Evolutionary conservation across 306 rosid species (phyloP).

Genomic region (Casuarina equisetifolia): DNA sequence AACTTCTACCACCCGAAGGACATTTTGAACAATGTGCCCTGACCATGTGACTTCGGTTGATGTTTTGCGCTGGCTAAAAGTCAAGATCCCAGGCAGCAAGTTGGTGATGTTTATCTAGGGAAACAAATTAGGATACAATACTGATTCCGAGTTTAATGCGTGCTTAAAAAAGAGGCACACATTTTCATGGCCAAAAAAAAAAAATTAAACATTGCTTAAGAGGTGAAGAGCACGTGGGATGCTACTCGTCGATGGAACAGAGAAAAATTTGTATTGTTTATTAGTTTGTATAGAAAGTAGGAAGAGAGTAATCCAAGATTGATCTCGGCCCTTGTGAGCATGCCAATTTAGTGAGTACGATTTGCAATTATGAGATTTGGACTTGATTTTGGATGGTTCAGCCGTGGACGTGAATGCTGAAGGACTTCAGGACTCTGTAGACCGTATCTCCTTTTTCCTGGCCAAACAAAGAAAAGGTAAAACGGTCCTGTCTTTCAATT

Average conservation of each 20-base stretch:
- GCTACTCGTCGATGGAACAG: slow-evolving; percentile 50
- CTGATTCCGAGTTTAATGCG: neutral
- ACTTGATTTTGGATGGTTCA: slow-evolving; percentile 30
- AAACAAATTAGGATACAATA: neutral
- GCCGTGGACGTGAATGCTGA: slow-evolving; percentile 18
- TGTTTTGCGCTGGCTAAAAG: slow-evolving; percentile 1
- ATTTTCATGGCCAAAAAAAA: slow-evolving; percentile 39
- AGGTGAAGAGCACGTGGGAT: slow-evolving; percentile 60
- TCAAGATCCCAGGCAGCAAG: slow-evolving; percentile 25
- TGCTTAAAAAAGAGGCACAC: slow-evolving; percentile 33
- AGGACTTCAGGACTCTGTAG: neutral
- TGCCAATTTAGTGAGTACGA: slow-evolving; percentile 14
- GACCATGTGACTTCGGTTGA: slow-evolving; percentile 1
- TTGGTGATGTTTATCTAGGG: slow-evolving; percentile 14
- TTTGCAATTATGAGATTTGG: slow-evolving; percentile 36
- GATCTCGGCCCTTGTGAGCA: slow-evolving; percentile 3
- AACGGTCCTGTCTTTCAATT: neutral
- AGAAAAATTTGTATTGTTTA: slow-evolving; percentile 42
- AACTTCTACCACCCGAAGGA: neutral
- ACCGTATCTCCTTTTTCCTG: neutral
- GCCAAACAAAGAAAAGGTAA: neutral
- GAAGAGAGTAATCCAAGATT: slow-evolving; percentile 17
- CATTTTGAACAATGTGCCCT: slow-evolving; percentile 7
- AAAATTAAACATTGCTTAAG: slow-evolving; percentile 26
- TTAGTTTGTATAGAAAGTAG: slow-evolving; percentile 38